Evolutionary conservation across 2,329 filamentous ascomycete genomes (phyloP).

Genomic region (Dendrostoma leiphaemia): DNA sequence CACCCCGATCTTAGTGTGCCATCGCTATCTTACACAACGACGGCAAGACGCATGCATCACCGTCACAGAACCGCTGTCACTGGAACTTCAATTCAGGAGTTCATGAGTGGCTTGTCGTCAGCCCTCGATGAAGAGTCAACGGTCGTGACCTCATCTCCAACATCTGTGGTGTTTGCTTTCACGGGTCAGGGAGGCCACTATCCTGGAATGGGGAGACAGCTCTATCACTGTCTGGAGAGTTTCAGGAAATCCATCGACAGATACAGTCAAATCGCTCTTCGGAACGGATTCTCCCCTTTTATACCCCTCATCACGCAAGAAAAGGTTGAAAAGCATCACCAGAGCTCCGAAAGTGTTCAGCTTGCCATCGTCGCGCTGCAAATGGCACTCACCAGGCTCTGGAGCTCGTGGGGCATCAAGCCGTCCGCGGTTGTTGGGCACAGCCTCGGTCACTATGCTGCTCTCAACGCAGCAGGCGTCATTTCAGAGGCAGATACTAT

Average conservation of each 20-base stretch:
- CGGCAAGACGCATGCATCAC: neutral
- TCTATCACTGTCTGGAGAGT: neutral
- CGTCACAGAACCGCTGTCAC: neutral
- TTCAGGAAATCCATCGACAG: neutral
- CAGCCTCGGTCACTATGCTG: constrained; percentile 73
- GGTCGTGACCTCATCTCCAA: no score
- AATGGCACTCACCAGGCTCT: neutral
- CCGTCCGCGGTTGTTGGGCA: constrained; percentile 55
- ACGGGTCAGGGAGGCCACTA: neutral
- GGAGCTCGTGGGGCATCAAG: neutral
- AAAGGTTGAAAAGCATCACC: neutral
- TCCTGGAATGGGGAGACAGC: neutral
- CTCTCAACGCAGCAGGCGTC: constrained; percentile 58
- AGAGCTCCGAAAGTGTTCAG: neutral
- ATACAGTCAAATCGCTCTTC: neutral
- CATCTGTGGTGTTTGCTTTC: neutral
- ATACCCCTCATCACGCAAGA: neutral
- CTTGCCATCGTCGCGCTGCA: neutral
- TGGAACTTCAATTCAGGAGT: neutral
- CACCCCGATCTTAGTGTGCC: neutral
- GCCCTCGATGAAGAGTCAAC: neutral
- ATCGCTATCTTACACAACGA: neutral
- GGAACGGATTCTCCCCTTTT: neutral
- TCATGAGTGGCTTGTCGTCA: neutral
- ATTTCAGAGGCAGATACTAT: constrained; percentile 58